Percentiles rank a stretch among this genome's conserved stretches.
Conservation (phyloP, 805 yeast species). For the Starmerella apis region DNA sequence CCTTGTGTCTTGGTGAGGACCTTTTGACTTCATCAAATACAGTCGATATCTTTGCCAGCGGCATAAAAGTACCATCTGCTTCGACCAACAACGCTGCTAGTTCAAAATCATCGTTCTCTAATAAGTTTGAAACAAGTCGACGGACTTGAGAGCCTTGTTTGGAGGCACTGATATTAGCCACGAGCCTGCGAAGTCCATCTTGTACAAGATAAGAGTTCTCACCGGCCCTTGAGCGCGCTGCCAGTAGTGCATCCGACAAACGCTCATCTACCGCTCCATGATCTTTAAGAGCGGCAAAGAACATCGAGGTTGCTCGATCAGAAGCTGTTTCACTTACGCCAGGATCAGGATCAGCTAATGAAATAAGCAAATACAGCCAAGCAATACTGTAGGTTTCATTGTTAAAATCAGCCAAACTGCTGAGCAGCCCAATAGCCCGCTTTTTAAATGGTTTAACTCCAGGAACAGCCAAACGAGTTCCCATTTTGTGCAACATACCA, state of each 20-base stretch:
- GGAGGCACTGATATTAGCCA: not conserved
- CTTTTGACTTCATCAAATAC: not conserved
- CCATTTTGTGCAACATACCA: not conserved
- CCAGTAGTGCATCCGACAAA: not conserved
- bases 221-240: slow-evolving; percentile 7
- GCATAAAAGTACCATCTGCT: slow-evolving; percentile 14
- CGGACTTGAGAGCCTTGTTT: not conserved
- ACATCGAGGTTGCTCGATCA: not conserved
- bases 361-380: slow-evolving; percentile 9
- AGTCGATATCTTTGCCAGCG: not conserved
- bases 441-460: slow-evolving; percentile 14
- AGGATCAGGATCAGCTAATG: slow-evolving; percentile 7
- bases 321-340: not conserved
- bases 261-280: not conserved
- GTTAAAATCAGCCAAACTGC: not conserved
- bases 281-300: not conserved
- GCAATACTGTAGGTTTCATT: not conserved
- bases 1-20: not conserved
- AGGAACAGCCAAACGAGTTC: slow-evolving; percentile 9
- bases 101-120: not conserved
- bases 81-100: slow-evolving; percentile 8
- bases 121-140: not conserved
- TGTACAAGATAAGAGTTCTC: slow-evolving; percentile 1
- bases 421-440: not conserved
- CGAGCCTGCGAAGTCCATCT: not conserved